These are phyloP conservation scores for Ophiostoma fasciatum DNA, from an alignment of 2,329 filamentous ascomycete genomes.

Conservation along the genomic window DNA sequence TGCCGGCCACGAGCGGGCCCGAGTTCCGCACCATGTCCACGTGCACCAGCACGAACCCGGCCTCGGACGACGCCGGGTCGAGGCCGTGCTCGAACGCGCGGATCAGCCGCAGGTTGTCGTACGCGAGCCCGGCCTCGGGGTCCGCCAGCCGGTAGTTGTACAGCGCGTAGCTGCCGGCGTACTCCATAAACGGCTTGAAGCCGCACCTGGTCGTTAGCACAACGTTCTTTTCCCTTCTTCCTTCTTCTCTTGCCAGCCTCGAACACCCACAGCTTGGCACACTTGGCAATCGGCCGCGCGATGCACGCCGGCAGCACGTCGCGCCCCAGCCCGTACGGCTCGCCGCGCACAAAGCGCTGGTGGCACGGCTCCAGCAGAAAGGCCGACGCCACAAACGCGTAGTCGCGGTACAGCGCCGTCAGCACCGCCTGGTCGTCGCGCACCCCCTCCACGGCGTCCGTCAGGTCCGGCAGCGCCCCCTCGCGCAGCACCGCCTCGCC, in stretches of 20 bases:
- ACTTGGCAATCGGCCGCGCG: conserved; percentile 67
- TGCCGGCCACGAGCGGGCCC: conserved; percentile 58
- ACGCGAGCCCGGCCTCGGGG: conserved; percentile 40
- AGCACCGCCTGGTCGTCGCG: conserved; percentile 60
- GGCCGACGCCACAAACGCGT: conserved; percentile 77
- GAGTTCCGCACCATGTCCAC: conserved; percentile 91
- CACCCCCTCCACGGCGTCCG: conserved; percentile 55
- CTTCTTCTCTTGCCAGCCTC: conserved; percentile 27
- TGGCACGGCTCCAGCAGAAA: conserved; percentile 90
- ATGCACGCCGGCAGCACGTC: conserved; percentile 59
- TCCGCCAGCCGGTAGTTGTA: conserved; percentile 51
- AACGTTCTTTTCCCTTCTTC: not conserved
- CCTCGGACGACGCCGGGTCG: conserved; percentile 75
- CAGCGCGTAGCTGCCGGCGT: conserved; percentile 52
- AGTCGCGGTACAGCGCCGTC: conserved; percentile 82
- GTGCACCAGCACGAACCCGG: conserved; percentile 90
- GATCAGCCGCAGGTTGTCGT: conserved; percentile 63
- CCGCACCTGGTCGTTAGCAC: conserved; percentile 32
- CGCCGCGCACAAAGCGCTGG: conserved; percentile 52
- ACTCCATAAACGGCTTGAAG: conserved; percentile 90
- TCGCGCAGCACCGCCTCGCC: conserved; percentile 52
- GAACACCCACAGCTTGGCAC: conserved; percentile 82
- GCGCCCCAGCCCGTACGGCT: conserved; percentile 64
- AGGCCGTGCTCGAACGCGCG: conserved; percentile 85
- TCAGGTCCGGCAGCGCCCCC: conserved; percentile 63